These are phyloP conservation scores for Quillaja saponaria DNA, from an alignment of 306 rosid genomes.

Conservation along the genomic window DNA sequence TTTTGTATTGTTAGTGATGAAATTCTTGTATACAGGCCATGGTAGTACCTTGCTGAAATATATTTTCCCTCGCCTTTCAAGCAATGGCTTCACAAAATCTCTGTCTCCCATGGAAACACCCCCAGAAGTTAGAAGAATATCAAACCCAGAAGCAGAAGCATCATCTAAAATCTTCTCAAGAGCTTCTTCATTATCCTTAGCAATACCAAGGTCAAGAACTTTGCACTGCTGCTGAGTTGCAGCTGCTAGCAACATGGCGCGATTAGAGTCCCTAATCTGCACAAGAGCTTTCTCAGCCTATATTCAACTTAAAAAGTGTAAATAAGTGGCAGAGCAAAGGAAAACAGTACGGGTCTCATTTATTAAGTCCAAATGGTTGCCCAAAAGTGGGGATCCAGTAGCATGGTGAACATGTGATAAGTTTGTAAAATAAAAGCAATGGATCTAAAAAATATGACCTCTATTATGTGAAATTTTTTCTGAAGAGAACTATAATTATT, in stretches of 20 bases:
- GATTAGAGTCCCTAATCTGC: slow-evolving; percentile 96
- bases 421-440: slow-evolving; percentile 4
- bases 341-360: too few relatives aligned
- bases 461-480: too few relatives aligned
- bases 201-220: slow-evolving; percentile 80
- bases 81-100: slow-evolving; percentile 87
- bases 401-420: slow-evolving; percentile 5
- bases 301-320: neutral
- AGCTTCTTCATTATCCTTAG: slow-evolving; percentile 71
- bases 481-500: too few relatives aligned
- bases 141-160: slow-evolving; percentile 70
- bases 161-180: slow-evolving; percentile 67
- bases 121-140: slow-evolving; percentile 91
- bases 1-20: too few relatives aligned
- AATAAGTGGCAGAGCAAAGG: too few relatives aligned
- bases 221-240: slow-evolving; percentile 70
- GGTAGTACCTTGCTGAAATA: slow-evolving; percentile 64
- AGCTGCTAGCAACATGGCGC: slow-evolving; percentile 91
- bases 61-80: slow-evolving; percentile 67
- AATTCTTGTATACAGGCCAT: slow-evolving; percentile 11
- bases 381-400: slow-evolving; percentile 9
- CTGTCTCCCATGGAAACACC: slow-evolving; percentile 99
- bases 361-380: slow-evolving; percentile 24
- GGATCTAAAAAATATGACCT: neutral
- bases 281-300: slow-evolving; percentile 32